Evolutionary conservation across 2,329 filamentous ascomycete genomes (phyloP), one percentile per base, ranked within the genome.

Genomic region (Arachnopeziza araneosa): DNA sequence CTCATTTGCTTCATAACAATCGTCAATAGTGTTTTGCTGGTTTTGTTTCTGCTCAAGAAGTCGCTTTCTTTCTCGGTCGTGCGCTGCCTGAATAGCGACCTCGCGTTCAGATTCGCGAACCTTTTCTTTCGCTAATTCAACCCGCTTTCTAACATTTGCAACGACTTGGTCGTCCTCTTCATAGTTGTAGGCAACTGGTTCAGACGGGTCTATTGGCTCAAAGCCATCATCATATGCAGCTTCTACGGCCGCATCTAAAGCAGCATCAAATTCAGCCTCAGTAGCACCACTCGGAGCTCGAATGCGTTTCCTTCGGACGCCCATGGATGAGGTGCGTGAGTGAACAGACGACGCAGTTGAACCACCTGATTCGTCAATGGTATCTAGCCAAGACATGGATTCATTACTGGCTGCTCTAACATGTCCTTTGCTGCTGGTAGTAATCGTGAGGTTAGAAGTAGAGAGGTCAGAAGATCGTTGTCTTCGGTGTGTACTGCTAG

Each of bases 211-310:
- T 72, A 83, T 85, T 3, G 89, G 89, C 70, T 96, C 92, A 64
- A 91, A 90, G 0, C 90, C 90, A 64, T 97, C 92, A 72, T 96
- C 89, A 73, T 98, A 99, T 5, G 93, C 95, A 55, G 93, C 93
- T 74, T 98, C 95, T 9, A 98, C 93, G 17, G 95, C 95, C 24
- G 93, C 93, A 75, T 98, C 93, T 51, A 98, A 80, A 3, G 95
- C 95, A 9, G 91, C 92, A 74, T 97, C 93, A 66, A 98, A 96
- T 70, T 96, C 93, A 7, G 90, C 88, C 72, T 96, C 91, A 0
- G 91, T 95, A 30, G 83, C 85, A 52, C 86, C 86, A 64, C 89
- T 93, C 2, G 81, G 72, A 44, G 80, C 80, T 54, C 88, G 84
- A 57, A 91, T 83, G 65, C 89, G 87, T 69, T 88, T 90, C 64